phyloP scores from a whole-genome alignment of 2,329 filamentous ascomycete genomes.

The Boeremia exigua region DNA sequence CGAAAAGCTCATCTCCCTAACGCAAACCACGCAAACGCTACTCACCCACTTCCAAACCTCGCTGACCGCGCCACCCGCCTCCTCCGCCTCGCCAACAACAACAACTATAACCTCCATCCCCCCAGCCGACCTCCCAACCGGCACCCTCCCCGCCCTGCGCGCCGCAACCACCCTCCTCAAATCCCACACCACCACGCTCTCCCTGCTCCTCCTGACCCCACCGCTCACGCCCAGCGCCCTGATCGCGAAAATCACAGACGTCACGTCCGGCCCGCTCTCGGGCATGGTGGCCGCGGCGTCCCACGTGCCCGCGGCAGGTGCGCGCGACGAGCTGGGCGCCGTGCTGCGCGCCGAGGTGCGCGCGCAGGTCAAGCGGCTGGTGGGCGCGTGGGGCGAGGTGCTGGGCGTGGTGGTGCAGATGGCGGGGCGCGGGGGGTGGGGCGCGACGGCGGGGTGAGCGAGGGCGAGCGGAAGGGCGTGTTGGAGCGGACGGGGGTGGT shows the following conservation, averaged over 20 bases:
- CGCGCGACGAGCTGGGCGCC: constrained; percentile 31
- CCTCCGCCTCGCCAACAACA: constrained; percentile 11
- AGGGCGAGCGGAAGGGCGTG: constrained; percentile 50
- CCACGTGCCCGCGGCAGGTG: constrained; percentile 20
- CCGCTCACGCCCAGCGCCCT: constrained; percentile 85
- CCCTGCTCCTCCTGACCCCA: constrained; percentile 82
- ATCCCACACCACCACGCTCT: constrained; percentile 86
- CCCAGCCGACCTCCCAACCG: constrained; percentile 32
- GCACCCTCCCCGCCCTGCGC: constrained; percentile 69
- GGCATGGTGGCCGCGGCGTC: constrained; percentile 67
- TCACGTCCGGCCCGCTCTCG: constrained; percentile 76
- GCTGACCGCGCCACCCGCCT: constrained; percentile 19
- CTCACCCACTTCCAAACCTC: constrained; percentile 46
- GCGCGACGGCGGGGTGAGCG: constrained; percentile 29
- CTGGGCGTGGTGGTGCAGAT: constrained; percentile 66
- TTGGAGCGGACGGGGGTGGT: constrained; percentile 75
- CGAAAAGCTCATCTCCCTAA: constrained; percentile 40
- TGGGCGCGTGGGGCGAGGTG: constrained; percentile 68
- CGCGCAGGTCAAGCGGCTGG: constrained; percentile 62
- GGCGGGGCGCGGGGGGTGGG: constrained; percentile 54
- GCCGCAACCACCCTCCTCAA: constrained; percentile 76
- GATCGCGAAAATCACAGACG: constrained; percentile 70
- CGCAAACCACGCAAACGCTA: constrained; percentile 46
- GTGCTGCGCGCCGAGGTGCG: constrained; percentile 70
- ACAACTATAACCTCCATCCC: background rate